These are phyloP conservation scores for Syzygium syzygioides DNA, from an alignment of 441 rosid species.

Conservation along the genomic window DNA sequence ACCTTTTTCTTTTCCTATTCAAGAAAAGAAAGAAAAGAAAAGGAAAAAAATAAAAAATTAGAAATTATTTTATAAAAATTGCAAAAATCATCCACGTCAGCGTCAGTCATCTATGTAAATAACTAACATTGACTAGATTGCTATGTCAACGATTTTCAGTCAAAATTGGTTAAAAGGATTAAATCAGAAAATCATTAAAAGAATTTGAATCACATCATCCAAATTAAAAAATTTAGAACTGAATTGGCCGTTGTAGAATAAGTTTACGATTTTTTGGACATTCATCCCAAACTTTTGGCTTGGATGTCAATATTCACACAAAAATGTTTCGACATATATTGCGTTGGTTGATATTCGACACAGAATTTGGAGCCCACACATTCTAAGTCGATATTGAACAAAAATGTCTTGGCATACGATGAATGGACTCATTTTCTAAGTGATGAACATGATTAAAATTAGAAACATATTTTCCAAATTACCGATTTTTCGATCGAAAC, in stretches of 20 bases:
- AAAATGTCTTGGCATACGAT: not conserved
- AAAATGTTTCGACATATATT: not conserved
- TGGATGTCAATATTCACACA: not conserved
- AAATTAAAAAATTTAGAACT: not conserved
- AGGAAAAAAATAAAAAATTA: not conserved
- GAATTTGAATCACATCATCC: accelerated
- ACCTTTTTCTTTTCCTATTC: not conserved
- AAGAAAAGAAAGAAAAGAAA: not conserved
- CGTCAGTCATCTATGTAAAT: not conserved
- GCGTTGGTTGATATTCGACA: not conserved
- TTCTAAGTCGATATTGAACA: not conserved
- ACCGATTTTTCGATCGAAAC: not conserved
- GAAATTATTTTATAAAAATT: not conserved
- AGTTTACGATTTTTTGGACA: not conserved
- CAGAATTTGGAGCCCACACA: not conserved
- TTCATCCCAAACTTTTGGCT: not conserved
- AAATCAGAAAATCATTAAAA: not conserved
- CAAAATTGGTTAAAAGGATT: accelerated
- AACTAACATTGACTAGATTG: accelerated
- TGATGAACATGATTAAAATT: not conserved
- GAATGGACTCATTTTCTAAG: not conserved
- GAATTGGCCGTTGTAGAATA: no score
- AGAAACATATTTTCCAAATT: not conserved
- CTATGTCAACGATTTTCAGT: accelerated
- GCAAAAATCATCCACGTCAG: not conserved